Evolutionary conservation across 179 eudicot species (phyloP).

Genomic region (Corrigiola litoralis): DNA sequence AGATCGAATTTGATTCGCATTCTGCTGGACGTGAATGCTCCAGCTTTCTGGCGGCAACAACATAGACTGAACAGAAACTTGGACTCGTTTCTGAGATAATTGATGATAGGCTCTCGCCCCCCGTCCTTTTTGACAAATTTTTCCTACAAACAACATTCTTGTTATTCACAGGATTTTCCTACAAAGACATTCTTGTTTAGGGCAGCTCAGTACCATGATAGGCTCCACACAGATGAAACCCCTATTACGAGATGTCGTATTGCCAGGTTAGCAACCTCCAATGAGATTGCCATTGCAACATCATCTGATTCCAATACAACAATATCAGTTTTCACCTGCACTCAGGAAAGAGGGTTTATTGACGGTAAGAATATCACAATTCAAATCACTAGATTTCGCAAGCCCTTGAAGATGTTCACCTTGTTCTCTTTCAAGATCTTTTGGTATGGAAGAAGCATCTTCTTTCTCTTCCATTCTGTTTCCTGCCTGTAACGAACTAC

Average conservation of each 20-base stretch:
- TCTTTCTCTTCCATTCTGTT: conserved; percentile 49
- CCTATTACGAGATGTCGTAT: conserved; percentile 70
- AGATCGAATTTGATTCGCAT: conserved; percentile 40
- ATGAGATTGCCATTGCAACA: conserved; percentile 42
- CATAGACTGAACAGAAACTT: conserved; percentile 69
- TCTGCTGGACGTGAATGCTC: conserved; percentile 61
- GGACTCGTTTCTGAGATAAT: conserved; percentile 52
- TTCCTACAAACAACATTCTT: conserved; percentile 21
- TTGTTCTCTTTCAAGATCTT: conserved; percentile 34
- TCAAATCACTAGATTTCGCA: background rate
- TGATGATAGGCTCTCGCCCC: conserved; percentile 38
- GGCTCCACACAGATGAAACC: conserved; percentile 50
- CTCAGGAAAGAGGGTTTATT: background rate
- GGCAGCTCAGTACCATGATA: conserved; percentile 50
- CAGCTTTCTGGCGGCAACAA: conserved; percentile 59
- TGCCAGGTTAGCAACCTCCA: conserved; percentile 24
- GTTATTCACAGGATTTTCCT: too few species aligned
- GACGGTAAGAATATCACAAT: background rate
- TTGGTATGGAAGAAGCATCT: conserved; percentile 55
- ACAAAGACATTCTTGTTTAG: too few species aligned
- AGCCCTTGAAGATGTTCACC: conserved; percentile 26
- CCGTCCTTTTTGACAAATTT: conserved; percentile 7
- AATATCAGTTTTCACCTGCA: conserved; percentile 58
- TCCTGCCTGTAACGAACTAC: conserved; percentile 49
- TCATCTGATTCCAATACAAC: conserved; percentile 68